Percentiles rank a stretch among this genome's conserved stretches.
Conservation (phyloP, 163 green algal genomes). For the Coccomyxa subellipsoidea region DNA sequence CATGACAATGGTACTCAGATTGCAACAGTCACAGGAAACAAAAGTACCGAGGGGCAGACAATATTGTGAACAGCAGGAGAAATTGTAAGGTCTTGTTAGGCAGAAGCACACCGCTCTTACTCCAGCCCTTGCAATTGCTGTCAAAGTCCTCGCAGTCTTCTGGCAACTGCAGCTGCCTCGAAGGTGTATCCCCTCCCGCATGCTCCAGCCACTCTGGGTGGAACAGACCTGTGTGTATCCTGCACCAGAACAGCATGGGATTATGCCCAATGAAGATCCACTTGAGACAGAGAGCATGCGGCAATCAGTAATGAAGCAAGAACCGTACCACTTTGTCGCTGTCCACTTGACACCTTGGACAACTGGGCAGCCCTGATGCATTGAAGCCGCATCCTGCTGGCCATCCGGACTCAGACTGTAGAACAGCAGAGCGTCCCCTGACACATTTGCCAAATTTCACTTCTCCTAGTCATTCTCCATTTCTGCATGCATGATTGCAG, state of each 20-base stretch:
- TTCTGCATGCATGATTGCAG: not conserved
- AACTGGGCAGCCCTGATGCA: constrained; percentile 80
- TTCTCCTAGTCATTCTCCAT: not conserved
- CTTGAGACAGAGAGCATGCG: not conserved
- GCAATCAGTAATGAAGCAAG: not conserved
- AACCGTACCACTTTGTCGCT: constrained; percentile 48
- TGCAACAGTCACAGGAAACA: not conserved
- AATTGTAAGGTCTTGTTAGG: not conserved
- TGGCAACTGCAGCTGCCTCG: constrained; percentile 20
- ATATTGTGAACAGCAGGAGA: not conserved
- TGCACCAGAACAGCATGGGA: not conserved
- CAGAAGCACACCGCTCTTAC: not conserved
- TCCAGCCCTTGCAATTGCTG: constrained; percentile 24
- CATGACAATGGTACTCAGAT: not conserved
- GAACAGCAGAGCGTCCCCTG: constrained; percentile 79
- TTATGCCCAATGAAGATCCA: not conserved
- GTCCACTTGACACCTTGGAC: constrained; percentile 42
- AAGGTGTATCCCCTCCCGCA: not conserved
- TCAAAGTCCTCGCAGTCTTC: constrained; percentile 46
- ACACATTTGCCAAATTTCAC: not conserved
- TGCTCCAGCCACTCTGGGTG: constrained; percentile 35
- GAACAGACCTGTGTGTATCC: constrained; percentile 56
- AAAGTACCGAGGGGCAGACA: not conserved
- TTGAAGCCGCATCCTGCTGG: constrained; percentile 47
- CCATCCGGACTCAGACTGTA: constrained; percentile 63